A percentile compares a stretch with the other conserved stretches of the same genome.
Evolutionary conservation across 495 filamentous ascomycete species (phyloP).

Genomic region (Xylaria intraflava): DNA sequence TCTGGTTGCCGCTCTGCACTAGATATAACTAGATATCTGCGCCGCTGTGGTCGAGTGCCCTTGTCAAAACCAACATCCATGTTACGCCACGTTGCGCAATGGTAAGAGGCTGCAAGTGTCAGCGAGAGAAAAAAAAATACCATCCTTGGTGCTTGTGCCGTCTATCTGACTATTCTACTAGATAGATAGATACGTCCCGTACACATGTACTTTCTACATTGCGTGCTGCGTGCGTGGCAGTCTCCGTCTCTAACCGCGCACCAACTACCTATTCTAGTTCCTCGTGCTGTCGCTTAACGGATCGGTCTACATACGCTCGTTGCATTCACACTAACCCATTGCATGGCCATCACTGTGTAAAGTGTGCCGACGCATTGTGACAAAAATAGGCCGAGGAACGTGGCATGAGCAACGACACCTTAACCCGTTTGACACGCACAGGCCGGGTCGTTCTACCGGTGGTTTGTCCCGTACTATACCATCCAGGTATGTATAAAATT

Average conservation of each 20-base stretch:
- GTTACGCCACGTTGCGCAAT: constrained; percentile 4
- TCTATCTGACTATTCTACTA: too few relatives aligned
- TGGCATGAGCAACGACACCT: neutral
- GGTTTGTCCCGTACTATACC: too few relatives aligned
- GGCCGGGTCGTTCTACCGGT: neutral
- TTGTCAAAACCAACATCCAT: neutral
- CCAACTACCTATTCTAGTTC: too few relatives aligned
- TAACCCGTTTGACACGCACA: constrained; percentile 6
- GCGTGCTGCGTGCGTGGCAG: too few relatives aligned
- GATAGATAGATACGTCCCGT: too few relatives aligned
- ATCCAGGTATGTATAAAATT: too few relatives aligned
- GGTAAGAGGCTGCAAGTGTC: neutral
- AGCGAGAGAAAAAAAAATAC: neutral
- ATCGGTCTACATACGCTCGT: too few relatives aligned
- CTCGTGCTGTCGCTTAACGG: too few relatives aligned
- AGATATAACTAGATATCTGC: neutral
- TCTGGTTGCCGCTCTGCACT: too few relatives aligned
- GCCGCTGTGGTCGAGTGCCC: neutral
- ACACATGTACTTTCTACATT: too few relatives aligned
- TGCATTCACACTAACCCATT: too few relatives aligned
- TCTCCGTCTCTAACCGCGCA: too few relatives aligned
- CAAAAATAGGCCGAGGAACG: constrained; percentile 7
- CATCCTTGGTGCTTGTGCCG: neutral
- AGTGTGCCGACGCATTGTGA: neutral
- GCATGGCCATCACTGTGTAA: neutral